Conservation (phyloP, 2,329 filamentous ascomycete species). For the Hypoxylon sp. region DNA sequence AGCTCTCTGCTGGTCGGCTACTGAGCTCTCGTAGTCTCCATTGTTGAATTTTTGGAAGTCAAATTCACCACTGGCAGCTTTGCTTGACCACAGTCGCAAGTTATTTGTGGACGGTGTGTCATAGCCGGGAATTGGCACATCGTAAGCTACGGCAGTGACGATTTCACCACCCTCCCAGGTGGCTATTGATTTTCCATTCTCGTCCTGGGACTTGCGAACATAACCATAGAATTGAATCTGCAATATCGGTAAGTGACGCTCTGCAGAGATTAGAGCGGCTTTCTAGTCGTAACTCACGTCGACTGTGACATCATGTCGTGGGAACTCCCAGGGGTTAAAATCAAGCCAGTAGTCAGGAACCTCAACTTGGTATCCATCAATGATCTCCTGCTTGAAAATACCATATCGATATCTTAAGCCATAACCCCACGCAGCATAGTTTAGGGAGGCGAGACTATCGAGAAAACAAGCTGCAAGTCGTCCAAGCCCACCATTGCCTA, state of each 20-base stretch:
- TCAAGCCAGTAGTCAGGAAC: constrained; percentile 99
- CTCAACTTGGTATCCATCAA: constrained; percentile 97
- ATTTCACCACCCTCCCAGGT: constrained; percentile 95
- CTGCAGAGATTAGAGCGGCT: background rate
- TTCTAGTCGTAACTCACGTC: constrained; percentile 69
- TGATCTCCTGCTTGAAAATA: constrained; percentile 99
- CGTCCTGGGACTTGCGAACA: constrained; percentile 81
- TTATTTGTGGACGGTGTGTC: constrained; percentile 95
- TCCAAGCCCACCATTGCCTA: constrained; percentile 96
- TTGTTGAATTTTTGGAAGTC: constrained; percentile 99
- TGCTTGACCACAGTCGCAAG: constrained; percentile 96
- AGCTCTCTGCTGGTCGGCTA: constrained; percentile 98
- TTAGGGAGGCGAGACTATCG: constrained; percentile 93
- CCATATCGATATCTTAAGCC: constrained; percentile 95
- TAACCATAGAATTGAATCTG: constrained; percentile 93
- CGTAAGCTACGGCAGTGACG: constrained; percentile 92
- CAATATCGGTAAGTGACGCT: constrained; percentile 12
- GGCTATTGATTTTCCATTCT: constrained; percentile 79
- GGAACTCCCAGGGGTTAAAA: constrained; percentile 99
- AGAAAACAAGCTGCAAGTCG: constrained; percentile 97
- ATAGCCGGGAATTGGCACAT: constrained; percentile 93
- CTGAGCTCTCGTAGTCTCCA: constrained; percentile 97
- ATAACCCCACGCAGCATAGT: constrained; percentile 98
- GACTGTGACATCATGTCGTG: constrained; percentile 93
- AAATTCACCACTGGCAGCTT: constrained; percentile 96